phyloP scores from a whole-genome alignment of 371 early-diverging fungal genomes.

The Mucor racemosus region DNA sequence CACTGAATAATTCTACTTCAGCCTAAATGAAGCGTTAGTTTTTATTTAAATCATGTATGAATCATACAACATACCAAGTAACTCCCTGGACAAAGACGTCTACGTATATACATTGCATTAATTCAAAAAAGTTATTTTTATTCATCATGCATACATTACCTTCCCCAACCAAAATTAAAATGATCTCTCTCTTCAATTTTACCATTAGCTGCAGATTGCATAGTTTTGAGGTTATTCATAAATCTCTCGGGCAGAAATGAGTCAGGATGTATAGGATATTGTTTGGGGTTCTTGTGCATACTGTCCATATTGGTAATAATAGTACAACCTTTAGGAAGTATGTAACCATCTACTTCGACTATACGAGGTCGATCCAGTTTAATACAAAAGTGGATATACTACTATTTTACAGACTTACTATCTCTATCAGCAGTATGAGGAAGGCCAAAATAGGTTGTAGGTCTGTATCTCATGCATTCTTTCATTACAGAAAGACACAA shows the following conservation, averaged over 20 bases:
- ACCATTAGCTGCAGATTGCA: constrained; percentile 17
- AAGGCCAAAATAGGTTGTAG: constrained; percentile 15
- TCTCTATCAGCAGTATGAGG: constrained; percentile 18
- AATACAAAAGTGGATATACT: neutral
- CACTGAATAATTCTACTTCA: constrained; percentile 10
- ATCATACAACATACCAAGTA: constrained; percentile 17
- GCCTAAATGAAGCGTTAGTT: neutral
- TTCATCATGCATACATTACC: no score
- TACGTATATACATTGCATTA: neutral
- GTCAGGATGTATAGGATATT: constrained; percentile 10
- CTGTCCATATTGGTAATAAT: constrained; percentile 15
- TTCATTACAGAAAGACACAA: constrained; percentile 17
- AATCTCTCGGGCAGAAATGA: constrained; percentile 18
- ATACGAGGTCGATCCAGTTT: neutral
- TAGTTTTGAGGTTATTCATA: constrained; percentile 14
- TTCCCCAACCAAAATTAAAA: constrained; percentile 29
- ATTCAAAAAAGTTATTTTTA: no score
- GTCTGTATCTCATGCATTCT: constrained; percentile 21
- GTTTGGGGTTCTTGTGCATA: constrained; percentile 10
- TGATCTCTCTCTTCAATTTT: constrained; percentile 19
- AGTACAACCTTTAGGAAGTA: constrained; percentile 20
- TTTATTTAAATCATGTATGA: no score
- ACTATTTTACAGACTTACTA: constrained; percentile 4
- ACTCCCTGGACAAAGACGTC: constrained; percentile 24
- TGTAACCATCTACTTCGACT: constrained; percentile 22